These are phyloP conservation scores for Stagonosporopsis vannaccii DNA, from an alignment of 2,329 filamentous ascomycete genomes.

Conservation along the genomic window DNA sequence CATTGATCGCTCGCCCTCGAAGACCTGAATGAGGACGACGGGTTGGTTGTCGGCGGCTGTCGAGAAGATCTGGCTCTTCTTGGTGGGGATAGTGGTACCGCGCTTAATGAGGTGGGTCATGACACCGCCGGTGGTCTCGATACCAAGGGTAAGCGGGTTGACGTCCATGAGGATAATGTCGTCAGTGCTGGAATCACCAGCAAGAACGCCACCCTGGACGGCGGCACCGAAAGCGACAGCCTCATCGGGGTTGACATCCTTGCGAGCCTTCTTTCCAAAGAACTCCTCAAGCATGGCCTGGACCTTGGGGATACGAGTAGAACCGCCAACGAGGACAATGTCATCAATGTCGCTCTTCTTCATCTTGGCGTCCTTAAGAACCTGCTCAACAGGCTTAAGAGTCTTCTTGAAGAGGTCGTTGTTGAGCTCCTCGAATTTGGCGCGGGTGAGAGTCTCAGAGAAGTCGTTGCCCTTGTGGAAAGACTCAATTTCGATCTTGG, in stretches of 20 bases:
- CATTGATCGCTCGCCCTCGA: constrained; percentile 89
- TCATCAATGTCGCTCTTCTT: constrained; percentile 96
- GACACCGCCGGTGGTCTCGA: constrained; percentile 95
- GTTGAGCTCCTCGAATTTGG: constrained; percentile 99
- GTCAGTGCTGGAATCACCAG: constrained; percentile 82
- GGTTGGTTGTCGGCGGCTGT: constrained; percentile 97
- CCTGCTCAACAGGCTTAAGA: constrained; percentile 97
- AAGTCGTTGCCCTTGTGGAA: constrained; percentile 98
- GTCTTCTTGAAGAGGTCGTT: constrained; percentile 99
- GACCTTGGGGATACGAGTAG: constrained; percentile 99
- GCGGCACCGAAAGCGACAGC: constrained; percentile 98
- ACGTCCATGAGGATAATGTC: constrained; percentile 94
- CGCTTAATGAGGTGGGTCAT: constrained; percentile 97
- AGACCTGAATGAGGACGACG: constrained; percentile 93
- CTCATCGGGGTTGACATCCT: constrained; percentile 99
- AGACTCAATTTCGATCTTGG: constrained; percentile 94
- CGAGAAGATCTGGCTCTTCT: constrained; percentile 98
- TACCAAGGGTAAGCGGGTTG: constrained; percentile 94
- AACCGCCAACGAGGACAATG: constrained; percentile 97
- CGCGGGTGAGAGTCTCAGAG: constrained; percentile 96
- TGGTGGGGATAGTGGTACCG: constrained; percentile 92
- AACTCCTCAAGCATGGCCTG: constrained; percentile 93
- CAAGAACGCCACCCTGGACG: constrained; percentile 94
- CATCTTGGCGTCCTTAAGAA: constrained; percentile 96
- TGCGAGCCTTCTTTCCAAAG: constrained; percentile 98